These are phyloP conservation scores for Talaromyces wortmannii DNA, from an alignment of 495 filamentous ascomycete species.

Conservation along the genomic window DNA sequence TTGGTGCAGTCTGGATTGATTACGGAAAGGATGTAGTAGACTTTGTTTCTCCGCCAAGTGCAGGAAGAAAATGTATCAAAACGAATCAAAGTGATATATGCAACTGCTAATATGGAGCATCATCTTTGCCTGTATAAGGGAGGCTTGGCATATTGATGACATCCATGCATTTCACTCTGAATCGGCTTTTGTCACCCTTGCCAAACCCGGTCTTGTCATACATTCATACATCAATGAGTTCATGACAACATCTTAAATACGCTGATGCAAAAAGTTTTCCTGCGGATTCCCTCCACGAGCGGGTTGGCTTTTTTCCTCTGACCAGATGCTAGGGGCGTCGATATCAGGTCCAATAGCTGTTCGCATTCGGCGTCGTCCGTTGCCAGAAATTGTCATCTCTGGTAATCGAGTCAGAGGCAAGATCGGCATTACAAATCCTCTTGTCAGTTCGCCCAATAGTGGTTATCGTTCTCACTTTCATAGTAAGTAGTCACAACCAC, in stretches of 20 bases:
- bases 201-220: not conserved
- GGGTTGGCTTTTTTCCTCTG: not conserved
- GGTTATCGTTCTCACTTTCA: too few relatives aligned
- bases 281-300: not conserved
- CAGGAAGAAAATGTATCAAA: not conserved
- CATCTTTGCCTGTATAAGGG: not conserved
- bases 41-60: not conserved
- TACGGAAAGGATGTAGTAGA: not conserved
- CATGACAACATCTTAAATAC: not conserved
- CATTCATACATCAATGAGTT: not conserved
- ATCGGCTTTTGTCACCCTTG: not conserved
- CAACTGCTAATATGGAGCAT: not conserved
- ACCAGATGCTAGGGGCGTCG: not conserved
- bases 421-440: too few relatives aligned
- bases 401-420: not conserved
- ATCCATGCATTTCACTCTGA: not conserved
- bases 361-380: not conserved
- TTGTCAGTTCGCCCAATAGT: too few relatives aligned
- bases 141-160: not conserved
- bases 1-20: not conserved
- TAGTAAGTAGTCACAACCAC: too few relatives aligned
- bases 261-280: not conserved
- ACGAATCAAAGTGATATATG: not conserved
- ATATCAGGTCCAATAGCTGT: not conserved
- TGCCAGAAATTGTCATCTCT: not conserved